Evolutionary conservation across 129 eudicot genomes (phyloP).

Genomic region (sunflower (Helianthus annuus)): HanXRQr2.0-SUNRISE NC_035444.2:58158329-58158828

Average conservation of each 20-base stretch:
- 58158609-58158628: constrained; percentile 53
- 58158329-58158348: constrained; percentile 32
- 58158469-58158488: constrained; percentile 78
- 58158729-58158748: background rate
- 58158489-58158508: constrained; percentile 85
- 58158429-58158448: constrained; percentile 34
- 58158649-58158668: constrained; percentile 87
- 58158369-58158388: background rate
- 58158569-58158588: constrained; percentile 6
- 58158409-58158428: background rate
- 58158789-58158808: constrained; percentile 87
- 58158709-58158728: constrained; percentile 21
- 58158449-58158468: constrained; percentile 69
- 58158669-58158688: constrained; percentile 96
- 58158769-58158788: constrained; percentile 19
- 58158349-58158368: background rate
- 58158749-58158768: background rate
- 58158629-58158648: constrained; percentile 55
- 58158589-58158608: background rate
- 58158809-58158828: constrained; percentile 61
- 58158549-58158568: constrained; percentile 7
- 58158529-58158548: constrained; percentile 84
- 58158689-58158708: constrained; percentile 96
- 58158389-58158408: constrained; percentile 6
- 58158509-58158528: constrained; percentile 77